Conservation (phyloP, 495 filamentous ascomycete genomes). For the Entonaema liquescens region DNA sequence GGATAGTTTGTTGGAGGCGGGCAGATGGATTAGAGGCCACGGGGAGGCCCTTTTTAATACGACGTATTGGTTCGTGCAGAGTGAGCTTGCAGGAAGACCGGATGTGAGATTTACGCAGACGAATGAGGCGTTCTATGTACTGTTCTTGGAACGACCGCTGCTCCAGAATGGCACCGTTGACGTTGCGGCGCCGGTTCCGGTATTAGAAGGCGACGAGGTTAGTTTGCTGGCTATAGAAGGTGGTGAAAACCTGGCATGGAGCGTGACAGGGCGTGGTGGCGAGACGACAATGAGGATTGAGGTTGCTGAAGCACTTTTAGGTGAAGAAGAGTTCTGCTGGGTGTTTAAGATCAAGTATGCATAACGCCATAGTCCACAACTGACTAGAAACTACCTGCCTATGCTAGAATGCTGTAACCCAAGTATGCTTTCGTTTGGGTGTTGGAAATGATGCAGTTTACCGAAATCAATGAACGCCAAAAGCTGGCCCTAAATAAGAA, state of each 20-base stretch:
- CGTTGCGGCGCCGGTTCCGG: conserved; percentile 56
- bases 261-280: conserved; percentile 41
- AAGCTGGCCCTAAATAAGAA: neutral
- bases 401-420: neutral
- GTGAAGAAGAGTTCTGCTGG: conserved; percentile 58
- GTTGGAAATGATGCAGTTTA: conserved; percentile 6
- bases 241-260: conserved; percentile 47
- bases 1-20: conserved; percentile 56
- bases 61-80: conserved; percentile 65
- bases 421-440: neutral
- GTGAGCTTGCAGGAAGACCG: conserved; percentile 49
- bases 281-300: conserved; percentile 39
- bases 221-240: conserved; percentile 57
- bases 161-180: conserved; percentile 40
- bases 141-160: conserved; percentile 54
- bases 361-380: neutral
- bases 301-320: conserved; percentile 44
- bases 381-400: neutral
- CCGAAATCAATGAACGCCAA: conserved; percentile 5
- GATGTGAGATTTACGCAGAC: conserved; percentile 62
- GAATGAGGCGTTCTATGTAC: conserved; percentile 62
- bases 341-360: conserved; percentile 60
- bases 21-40: conserved; percentile 60
- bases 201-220: conserved; percentile 53
- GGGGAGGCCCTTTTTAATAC: conserved; percentile 65